Percentiles rank a stretch among this genome's conserved stretches.
These are phyloP conservation scores for Podospora comata DNA, from an alignment of 495 filamentous ascomycete genomes.

Conservation along the genomic window DNA sequence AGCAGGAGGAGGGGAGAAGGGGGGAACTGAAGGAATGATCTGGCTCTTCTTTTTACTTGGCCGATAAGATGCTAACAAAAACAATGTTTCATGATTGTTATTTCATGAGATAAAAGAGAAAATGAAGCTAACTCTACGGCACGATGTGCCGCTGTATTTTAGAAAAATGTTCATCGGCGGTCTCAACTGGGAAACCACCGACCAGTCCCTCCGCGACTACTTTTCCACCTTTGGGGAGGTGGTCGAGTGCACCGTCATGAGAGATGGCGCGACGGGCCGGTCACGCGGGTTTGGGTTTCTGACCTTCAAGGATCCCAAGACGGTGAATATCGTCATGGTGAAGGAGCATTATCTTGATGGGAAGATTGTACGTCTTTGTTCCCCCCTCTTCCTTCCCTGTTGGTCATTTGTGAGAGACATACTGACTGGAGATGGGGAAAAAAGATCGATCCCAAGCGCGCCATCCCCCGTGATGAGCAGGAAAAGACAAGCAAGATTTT, in stretches of 20 bases:
- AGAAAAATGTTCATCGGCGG: conserved; percentile 99
- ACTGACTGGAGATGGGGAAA: no score
- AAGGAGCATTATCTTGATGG: conserved; percentile 98
- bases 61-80: neutral
- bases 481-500: conserved; percentile 98
- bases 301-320: conserved; percentile 95
- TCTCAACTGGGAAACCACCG: conserved; percentile 98
- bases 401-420: no score
- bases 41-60: neutral
- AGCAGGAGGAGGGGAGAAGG: neutral
- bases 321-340: conserved; percentile 98
- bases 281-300: conserved; percentile 96
- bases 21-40: no score
- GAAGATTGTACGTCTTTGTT: conserved; percentile 77
- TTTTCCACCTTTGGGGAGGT: conserved; percentile 99
- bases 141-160: conserved; percentile 4
- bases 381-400: no score
- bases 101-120: neutral
- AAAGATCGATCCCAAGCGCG: conserved; percentile 96
- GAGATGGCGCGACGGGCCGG: conserved; percentile 88
- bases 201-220: conserved; percentile 96
- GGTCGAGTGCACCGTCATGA: conserved; percentile 96
- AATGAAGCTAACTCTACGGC: conserved; percentile 33
- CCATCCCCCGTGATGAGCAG: conserved; percentile 96
- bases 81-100: neutral